Conservation (phyloP, 2,329 filamentous ascomycete genomes). For the Cytospora mali region DNA sequence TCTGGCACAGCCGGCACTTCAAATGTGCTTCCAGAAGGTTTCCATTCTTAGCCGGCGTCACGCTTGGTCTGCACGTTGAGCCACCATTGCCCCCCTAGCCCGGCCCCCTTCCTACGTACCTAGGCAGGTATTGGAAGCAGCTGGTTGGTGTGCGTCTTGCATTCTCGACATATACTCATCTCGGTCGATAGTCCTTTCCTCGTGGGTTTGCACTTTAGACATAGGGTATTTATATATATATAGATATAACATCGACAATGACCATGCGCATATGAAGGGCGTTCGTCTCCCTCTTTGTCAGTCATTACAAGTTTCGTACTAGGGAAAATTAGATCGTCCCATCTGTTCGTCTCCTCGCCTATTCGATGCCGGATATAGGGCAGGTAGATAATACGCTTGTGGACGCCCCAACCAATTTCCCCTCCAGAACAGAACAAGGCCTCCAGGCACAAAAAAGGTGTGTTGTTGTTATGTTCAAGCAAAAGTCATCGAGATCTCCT, state of each 20-base stretch:
- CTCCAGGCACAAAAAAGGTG: no score
- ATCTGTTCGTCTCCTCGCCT: background rate
- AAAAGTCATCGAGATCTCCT: constrained; percentile 83
- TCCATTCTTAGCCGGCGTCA: background rate
- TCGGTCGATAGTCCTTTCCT: background rate
- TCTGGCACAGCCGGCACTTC: background rate
- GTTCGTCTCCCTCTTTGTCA: background rate
- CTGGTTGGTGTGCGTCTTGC: background rate
- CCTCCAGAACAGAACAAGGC: background rate
- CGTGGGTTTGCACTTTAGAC: background rate
- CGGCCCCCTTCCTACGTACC: background rate
- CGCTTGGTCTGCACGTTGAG: background rate
- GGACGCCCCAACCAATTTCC: constrained; percentile 3
- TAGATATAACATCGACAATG: background rate
- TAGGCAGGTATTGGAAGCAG: no score
- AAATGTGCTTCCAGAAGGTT: background rate
- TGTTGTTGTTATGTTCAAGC: constrained; percentile 53
- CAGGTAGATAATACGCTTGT: background rate
- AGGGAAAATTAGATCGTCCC: background rate
- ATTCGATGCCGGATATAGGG: constrained; percentile 6
- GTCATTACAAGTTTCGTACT: background rate
- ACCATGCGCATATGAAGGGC: background rate
- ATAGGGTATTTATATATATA: background rate
- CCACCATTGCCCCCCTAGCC: background rate
- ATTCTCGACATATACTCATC: constrained; percentile 1